Evolutionary conservation across 805 yeast genomes (phyloP).

Genomic region (Phaffomyces thermotolerans): DNA sequence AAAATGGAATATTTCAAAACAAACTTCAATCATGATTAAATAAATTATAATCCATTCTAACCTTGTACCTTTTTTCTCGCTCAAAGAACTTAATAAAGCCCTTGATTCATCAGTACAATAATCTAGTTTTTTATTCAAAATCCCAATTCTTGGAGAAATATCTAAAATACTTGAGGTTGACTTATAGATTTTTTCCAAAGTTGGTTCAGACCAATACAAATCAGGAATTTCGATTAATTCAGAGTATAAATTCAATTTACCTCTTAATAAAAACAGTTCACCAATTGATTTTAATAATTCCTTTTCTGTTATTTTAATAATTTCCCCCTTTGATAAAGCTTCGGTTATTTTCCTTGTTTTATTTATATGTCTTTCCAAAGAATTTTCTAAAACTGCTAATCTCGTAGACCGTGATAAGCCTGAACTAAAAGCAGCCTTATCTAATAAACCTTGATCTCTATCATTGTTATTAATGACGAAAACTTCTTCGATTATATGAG

Average conservation of each 20-base stretch:
- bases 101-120: slow-evolving; percentile 86
- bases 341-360: slow-evolving; percentile 61
- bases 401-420: slow-evolving; percentile 85
- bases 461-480: slow-evolving; percentile 53
- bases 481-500: slow-evolving; percentile 59
- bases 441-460: slow-evolving; percentile 45
- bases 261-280: slow-evolving; percentile 64
- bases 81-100: slow-evolving; percentile 65
- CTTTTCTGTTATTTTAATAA: slow-evolving; percentile 43
- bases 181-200: slow-evolving; percentile 67
- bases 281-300: slow-evolving; percentile 71
- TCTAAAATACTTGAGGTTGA: slow-evolving; percentile 67
- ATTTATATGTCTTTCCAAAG: slow-evolving; percentile 61
- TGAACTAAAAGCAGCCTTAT: slow-evolving; percentile 82
- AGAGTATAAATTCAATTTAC: slow-evolving; percentile 76
- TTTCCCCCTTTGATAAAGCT: slow-evolving; percentile 53
- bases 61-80: slow-evolving; percentile 67
- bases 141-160: slow-evolving; percentile 66
- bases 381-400: slow-evolving; percentile 68
- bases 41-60: slow-evolving; percentile 86
- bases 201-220: slow-evolving; percentile 88
- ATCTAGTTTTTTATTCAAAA: slow-evolving; percentile 78
- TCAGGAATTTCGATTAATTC: slow-evolving; percentile 92
- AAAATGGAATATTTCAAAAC: slow-evolving; percentile 73
- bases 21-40: slow-evolving; percentile 77